Evolutionary conservation across 2,329 filamentous ascomycete genomes (phyloP), one percentile per base, ranked within the genome.

Genomic region (Xylaria sp.): DNA sequence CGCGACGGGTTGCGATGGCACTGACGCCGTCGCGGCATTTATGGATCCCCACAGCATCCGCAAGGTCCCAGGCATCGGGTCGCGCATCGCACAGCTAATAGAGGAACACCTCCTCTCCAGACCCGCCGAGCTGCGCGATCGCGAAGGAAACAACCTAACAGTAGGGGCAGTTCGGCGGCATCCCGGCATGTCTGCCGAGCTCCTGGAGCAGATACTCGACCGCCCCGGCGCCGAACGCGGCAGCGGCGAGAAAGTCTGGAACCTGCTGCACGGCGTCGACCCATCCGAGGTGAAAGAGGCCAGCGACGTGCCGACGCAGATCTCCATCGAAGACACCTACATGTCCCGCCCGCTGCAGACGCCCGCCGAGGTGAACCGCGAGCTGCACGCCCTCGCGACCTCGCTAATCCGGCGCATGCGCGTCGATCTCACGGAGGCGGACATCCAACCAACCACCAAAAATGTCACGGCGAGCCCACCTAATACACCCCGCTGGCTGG

Each of bases 291-390:
- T 98, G 17, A 87, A 88, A 52, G 83, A 88, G 65, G 90, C 88
- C 1, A 86, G 86, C 68, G 85, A 88, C 46, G 77, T 96, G 1
- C 94, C 94, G 0, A 88, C 87, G 1, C 94, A 97, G 76, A 96
- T 98, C 73, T 95, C 92, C 75, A 95, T 98, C 66, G 94, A 98
- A 74, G 94, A 98, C 77, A 95, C 92, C 15, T 98, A 96, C 74
- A 82, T 84, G 35, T 82, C 84, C 1, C 84, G 86, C 23, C 87
- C 88, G 0, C 80, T 97, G 1, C 85, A 90, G 68, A 87, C 83
- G 0, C 74, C 89, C 54, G 76, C 85, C 0, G 83, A 88, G 61
- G 87, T 96, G 31, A 78, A 80, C 43, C 86, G 85, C 65, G 89
- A 96, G 76, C 80, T 97, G 42, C 77, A 80, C n/a, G 83, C 85